Evolutionary conservation across 2,329 filamentous ascomycete species (phyloP).

Genomic region (Trichoderma hamatum): DNA sequence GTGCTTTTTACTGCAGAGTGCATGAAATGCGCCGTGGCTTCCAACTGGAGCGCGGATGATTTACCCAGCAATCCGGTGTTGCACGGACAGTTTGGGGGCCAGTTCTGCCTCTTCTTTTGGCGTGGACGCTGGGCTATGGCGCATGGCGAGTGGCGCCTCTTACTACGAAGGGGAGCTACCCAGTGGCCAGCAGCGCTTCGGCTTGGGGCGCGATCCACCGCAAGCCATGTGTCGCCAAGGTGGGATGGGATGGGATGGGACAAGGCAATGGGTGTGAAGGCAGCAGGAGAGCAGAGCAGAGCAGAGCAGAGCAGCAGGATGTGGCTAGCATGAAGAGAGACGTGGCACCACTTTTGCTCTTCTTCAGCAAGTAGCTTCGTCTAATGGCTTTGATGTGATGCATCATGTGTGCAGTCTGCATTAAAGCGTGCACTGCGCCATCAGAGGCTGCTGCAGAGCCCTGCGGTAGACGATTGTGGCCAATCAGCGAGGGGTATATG

Average conservation of each 20-base stretch:
- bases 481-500: constrained; percentile 7
- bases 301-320: neutral
- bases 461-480: neutral
- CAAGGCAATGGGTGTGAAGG: constrained; percentile 5
- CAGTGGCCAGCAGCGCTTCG: neutral
- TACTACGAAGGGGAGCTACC: neutral
- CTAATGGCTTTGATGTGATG: neutral
- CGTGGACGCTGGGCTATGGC: neutral
- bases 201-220: constrained; percentile 9
- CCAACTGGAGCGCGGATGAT: constrained; percentile 19
- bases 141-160: neutral
- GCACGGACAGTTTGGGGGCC: constrained; percentile 18
- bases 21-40: constrained; percentile 1
- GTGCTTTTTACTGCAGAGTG: neutral
- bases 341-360: constrained; percentile 3
- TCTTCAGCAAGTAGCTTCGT: neutral
- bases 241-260: no score
- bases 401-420: neutral
- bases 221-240: constrained; percentile 26
- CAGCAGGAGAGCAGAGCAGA: no score
- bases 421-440: constrained; percentile 17
- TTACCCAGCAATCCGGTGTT: constrained; percentile 24
- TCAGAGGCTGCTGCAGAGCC: neutral
- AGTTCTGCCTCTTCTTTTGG: neutral
- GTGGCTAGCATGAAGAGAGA: neutral